Base-by-base conservation (phyloP, 768 basidiomycete species). In the Pleurotus platypus region DNA sequence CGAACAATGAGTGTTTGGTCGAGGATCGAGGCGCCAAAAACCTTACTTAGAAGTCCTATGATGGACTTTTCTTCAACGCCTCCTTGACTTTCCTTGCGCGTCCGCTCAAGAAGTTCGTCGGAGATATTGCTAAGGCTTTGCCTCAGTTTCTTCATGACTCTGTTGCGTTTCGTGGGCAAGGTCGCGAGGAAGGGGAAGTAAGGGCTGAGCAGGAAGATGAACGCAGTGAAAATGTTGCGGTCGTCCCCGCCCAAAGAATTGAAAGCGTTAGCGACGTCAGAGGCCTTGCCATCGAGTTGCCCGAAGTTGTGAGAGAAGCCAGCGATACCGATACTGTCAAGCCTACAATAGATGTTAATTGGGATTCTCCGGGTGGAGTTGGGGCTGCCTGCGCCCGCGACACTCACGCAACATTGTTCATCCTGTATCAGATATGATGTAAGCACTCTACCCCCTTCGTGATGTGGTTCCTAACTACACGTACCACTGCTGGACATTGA, bases 301-400 rank as follows among this genome's bases (percentile, higher is more conserved):
- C 76, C 75, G 59, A 86, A 86, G 62, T 83, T 72, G 60, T 85
- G 78, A 4, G 79, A 78, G 57, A 85, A 86, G 0, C 83, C 82
- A 5, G 81, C 82, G 35, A 85, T 79, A 12, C 84, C 83, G 49
- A 86, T 72, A 1, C 72, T 76, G 61, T 86, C 85, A 3, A 86
- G 69, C 9, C 82, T 84, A 26, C 37, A 37, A 12, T 47, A n/a
- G 13, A 16, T 46, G 26, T 30, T 27, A 45, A 16, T 20, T 35
- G 30, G 30, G 30, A 2, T 35, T 35, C 30, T 9, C 30, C 30
- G 30, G 30, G 26, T 55, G 47, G 27, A 27, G 18, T 11, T 37
- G 24, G 30, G n/a, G 15, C 13, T 18, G 27, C 12, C 30, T 22
- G 30, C 15, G 22, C 2, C 18, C 26, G 27, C 1, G 30, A 37